phyloP scores from a whole-genome alignment of 2,329 filamentous ascomycete genomes.

The Penicillium italicum region DNA sequence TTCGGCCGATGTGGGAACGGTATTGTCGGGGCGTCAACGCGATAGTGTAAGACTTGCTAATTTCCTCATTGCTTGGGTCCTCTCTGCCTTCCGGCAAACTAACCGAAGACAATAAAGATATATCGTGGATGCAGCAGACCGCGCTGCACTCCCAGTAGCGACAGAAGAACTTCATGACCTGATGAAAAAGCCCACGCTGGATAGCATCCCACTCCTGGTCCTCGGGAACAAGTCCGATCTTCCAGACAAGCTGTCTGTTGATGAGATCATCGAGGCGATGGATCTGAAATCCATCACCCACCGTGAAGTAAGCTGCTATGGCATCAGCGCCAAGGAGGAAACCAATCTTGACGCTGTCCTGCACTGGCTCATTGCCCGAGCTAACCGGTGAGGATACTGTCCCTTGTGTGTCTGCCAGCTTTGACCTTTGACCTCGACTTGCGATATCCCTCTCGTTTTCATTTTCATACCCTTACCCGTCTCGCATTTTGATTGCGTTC shows the following conservation, averaged over 20 bases:
- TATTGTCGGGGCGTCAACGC: constrained; percentile 97
- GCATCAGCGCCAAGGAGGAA: constrained; percentile 97
- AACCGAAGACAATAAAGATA: constrained; percentile 53
- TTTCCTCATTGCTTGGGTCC: background rate
- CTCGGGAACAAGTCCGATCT: constrained; percentile 97
- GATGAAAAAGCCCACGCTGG: constrained; percentile 76
- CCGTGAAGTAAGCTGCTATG: constrained; percentile 96
- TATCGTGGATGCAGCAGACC: constrained; percentile 94
- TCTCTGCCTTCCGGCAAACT: background rate
- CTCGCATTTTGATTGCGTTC: constrained; percentile 15
- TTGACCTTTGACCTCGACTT: background rate
- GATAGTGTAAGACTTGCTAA: constrained; percentile 63
- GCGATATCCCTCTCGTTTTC: constrained; percentile 10
- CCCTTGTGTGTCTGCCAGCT: background rate
- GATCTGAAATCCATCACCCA: constrained; percentile 84
- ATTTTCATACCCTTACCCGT: constrained; percentile 9
- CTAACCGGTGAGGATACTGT: constrained; percentile 59
- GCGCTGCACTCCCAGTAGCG: constrained; percentile 72
- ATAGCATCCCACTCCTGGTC: constrained; percentile 87
- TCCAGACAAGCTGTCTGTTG: constrained; percentile 82
- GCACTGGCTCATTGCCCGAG: constrained; percentile 91
- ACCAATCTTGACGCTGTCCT: constrained; percentile 96
- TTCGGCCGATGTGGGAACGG: constrained; percentile 98
- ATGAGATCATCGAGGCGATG: constrained; percentile 90
- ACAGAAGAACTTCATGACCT: constrained; percentile 89